Evolutionary conservation across 306 rosid genomes (phyloP).

Genomic region (Pyrus communis): DNA sequence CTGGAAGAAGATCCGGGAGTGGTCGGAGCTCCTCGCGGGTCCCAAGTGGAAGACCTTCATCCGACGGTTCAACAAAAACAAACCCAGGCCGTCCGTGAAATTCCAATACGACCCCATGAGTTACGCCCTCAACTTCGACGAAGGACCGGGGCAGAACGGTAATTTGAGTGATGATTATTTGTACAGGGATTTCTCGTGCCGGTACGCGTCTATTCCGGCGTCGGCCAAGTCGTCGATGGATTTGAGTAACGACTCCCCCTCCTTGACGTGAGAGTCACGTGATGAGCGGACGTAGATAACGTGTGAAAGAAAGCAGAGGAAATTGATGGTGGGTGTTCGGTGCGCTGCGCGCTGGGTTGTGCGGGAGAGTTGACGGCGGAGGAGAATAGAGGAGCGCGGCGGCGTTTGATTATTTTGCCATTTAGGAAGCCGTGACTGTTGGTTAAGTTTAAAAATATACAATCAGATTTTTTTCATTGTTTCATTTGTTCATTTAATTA

Average conservation of each 20-base stretch:
- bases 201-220: constrained; percentile 49
- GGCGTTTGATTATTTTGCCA: background rate
- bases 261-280: constrained; percentile 29
- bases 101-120: constrained; percentile 57
- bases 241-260: constrained; percentile 27
- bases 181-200: constrained; percentile 37
- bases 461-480: background rate
- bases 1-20: constrained; percentile 45
- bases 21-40: constrained; percentile 64
- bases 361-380: background rate
- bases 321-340: background rate
- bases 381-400: background rate
- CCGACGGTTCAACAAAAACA: constrained; percentile 39
- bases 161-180: constrained; percentile 11
- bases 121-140: constrained; percentile 66
- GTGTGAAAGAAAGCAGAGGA: background rate
- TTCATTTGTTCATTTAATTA: background rate
- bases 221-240: constrained; percentile 42
- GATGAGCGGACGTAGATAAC: background rate
- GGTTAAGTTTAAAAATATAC: background rate
- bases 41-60: constrained; percentile 76
- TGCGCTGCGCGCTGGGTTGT: background rate
- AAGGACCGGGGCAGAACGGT: constrained; percentile 23
- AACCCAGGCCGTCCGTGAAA: background rate
- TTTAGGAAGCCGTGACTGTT: background rate